These are phyloP conservation scores for Tulasnella sp. DNA, from an alignment of 768 basidiomycete species.

Conservation along the genomic window DNA sequence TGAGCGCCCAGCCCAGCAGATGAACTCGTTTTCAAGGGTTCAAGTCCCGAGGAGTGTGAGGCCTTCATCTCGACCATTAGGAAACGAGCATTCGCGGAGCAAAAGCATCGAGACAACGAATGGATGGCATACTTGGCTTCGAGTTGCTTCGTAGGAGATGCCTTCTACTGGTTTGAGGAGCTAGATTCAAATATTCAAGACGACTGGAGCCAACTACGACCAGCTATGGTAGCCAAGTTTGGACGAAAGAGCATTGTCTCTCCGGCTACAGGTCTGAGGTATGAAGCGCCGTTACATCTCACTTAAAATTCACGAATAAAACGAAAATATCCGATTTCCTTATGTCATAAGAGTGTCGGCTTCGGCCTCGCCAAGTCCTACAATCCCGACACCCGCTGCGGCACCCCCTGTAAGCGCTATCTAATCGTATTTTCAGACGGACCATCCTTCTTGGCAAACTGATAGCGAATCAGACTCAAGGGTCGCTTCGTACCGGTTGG, in stretches of 20 bases:
- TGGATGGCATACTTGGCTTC: not conserved
- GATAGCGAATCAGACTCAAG: not conserved
- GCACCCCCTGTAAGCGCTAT: not conserved
- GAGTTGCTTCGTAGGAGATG: not conserved
- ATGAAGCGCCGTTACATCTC: too few species aligned
- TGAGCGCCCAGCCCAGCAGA: not conserved
- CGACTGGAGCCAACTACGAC: not conserved
- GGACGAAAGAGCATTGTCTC: too few species aligned
- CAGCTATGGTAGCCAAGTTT: not conserved
- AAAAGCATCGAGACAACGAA: not conserved
- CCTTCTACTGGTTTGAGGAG: not conserved
- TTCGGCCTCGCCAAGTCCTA: too few species aligned
- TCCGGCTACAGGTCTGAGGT: too few species aligned
- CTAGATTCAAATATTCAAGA: not conserved
- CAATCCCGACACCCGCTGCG: not conserved
- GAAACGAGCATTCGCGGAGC: not conserved
- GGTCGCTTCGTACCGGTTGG: not conserved
- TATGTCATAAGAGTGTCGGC: too few species aligned
- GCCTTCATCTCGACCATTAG: not conserved
- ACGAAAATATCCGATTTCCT: too few species aligned
- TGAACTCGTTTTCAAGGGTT: not conserved
- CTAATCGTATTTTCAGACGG: not conserved
- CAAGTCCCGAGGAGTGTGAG: not conserved
- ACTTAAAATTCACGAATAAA: too few species aligned
- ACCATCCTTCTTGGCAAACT: not conserved